These are phyloP conservation scores for Solanum pennellii DNA, from an alignment of 257 asterid species.

Conservation along the genomic window DNA sequence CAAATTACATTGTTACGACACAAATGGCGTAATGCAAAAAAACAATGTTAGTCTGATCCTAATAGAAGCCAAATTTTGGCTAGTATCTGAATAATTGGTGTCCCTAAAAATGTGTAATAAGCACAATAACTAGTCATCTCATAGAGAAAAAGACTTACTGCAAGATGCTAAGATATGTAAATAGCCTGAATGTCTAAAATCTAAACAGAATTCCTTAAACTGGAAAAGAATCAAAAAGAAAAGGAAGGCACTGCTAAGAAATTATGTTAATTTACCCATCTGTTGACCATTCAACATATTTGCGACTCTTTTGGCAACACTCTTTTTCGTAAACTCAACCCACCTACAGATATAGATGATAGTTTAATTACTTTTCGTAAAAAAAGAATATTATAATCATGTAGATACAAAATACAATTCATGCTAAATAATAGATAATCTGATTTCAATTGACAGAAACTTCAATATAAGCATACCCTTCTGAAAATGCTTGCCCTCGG, in stretches of 20 bases:
- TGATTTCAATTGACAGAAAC: background rate
- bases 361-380: background rate
- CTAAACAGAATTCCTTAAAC: background rate
- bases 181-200: background rate
- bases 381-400: background rate
- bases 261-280: constrained; percentile 29
- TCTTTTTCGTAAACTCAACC: constrained; percentile 79
- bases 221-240: background rate
- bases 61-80: background rate
- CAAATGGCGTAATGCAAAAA: background rate
- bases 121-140: background rate
- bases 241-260: background rate
- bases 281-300: constrained; percentile 75
- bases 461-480: constrained; percentile 45
- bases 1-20: background rate
- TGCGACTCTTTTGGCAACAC: constrained; percentile 81
- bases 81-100: background rate
- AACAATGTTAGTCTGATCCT: background rate
- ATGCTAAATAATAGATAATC: background rate
- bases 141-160: background rate
- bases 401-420: background rate
- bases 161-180: background rate
- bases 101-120: background rate
- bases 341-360: constrained; percentile 40
- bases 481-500: constrained; percentile 70